Evolutionary conservation across 179 eudicot species (phyloP), one percentile per base, ranked within the genome.

Genomic region (Silene vulgaris): DNA sequence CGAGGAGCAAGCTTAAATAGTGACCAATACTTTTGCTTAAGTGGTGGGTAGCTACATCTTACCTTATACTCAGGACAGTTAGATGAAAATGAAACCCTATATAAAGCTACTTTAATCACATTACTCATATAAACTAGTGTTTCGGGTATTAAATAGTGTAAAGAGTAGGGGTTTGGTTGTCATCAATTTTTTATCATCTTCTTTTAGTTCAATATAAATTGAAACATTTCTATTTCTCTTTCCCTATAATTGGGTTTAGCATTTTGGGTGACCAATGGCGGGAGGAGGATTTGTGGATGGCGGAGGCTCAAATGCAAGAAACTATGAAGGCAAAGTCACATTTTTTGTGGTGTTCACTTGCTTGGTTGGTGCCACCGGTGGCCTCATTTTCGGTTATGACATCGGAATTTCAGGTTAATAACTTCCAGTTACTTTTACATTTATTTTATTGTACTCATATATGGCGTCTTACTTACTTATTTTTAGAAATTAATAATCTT

Each of bases 301-400:
- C 0, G 73, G 68, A 1, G 54, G 66, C 1, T 8, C 68, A 0
- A 67, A 67, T 37, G 72, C 35, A 35, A 52, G 40, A 29, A 63
- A 62, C 19, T 81, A 81, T 21, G 78, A 81, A 3, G 81, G 81
- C 3, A 73, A 78, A 14, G 67, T 81, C 59, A 81, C 84, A 8
- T 3, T 74, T 11, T 77, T 69, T 37, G 81, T 77, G 3, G 26
- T 81, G 3, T 64, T 77, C 43, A 81, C 84, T 37, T 81, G 84
- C 40, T 29, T 81, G 64, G 76, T 81, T 69, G 81, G 84, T 6
- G 84, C 84, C 26, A 69, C 78, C 4, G 78, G 84, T 19, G 84
- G 84, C 61, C 84, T 81, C 67, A 81, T 81, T 14, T 81, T 81
- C 0, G 84, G 84, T 54, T 81, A 81, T 20, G 84, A 81, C 20